Evolutionary conservation across 169 alveolate species (phyloP), one percentile per base, ranked within the genome.

Genomic region (Plasmodium yoelii): DNA sequence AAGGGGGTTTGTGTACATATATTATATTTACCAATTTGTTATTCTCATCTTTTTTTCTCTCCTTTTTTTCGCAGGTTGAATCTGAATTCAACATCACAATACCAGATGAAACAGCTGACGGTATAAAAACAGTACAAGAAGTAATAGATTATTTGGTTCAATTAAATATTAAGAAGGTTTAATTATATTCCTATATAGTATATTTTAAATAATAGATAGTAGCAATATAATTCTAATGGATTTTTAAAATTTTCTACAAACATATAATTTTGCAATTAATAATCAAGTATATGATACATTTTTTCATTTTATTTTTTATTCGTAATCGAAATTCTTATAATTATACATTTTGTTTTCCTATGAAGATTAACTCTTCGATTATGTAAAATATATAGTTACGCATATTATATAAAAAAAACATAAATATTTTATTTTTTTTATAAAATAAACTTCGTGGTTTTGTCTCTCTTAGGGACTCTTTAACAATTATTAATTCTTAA

Each of bases 31-130:
- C 7, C 42, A 34, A 34, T 34, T 34, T 34, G 42, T 34, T 34
- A 34, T 34, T 34, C 7, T 34, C 42, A 22, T 13, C 68, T 26
- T 56, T 77, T 77, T 46, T 59, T 59, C 34, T 55, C 18, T 56
- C 26, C 26, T 44, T 56, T 49, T 71, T 9, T 70, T 46, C 34
- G 26, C 42, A 82, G 90, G 44, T 82, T 49, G 90, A 82, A 82
- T 82, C 90, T 46, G 90, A 82, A 55, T 82, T 82, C 68, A 82
- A 82, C 61, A 82, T 82, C 39, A 82, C 90, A 56, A 82, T 82
- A 53, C 90, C 90, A 13, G 90, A 82, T 53, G 90, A 82, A 55
- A 82, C 90, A 6, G 90, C 90, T 13, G 90, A 82, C 55, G 68
- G 68, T 47, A 82, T 82, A n/a, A 82, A 82, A 67, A 82, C 90